Evolutionary conservation across 2,329 filamentous ascomycete species (phyloP), one percentile per base, ranked within the genome.

Genomic region (Hypomyces perniciosus): DNA sequence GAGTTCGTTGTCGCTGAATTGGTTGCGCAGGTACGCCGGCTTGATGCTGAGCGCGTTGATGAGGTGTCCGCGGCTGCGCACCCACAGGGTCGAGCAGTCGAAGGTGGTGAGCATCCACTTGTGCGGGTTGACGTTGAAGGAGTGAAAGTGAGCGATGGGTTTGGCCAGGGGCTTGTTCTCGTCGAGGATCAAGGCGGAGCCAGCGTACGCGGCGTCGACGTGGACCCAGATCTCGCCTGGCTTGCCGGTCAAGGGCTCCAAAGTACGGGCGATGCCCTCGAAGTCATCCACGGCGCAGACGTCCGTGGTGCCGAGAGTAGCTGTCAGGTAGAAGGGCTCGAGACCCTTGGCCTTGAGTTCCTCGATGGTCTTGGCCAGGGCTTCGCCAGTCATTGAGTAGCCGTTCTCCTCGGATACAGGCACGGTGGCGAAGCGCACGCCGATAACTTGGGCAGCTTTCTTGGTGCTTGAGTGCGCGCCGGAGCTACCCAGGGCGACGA

Each of bases 91-190:
- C 49, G 86, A 90, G 61, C 76, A 80, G 67, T 97, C 92, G 62
- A 96, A 96, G 69, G 95, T 96, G 51, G 90, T 90, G 13, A 96
- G 82, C 44, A 96, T 77, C 92, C 92, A 96, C 74, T 97, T 97
- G 77, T 96, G 91, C 80, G 96, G 87, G 74, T 96, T 97, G 74
- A 92, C 83, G 70, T 96, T 85, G 78, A 95, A 96, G 57, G 85
- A 90, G 73, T 96, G 88, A 65, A 95, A 90, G 26, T 75, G 71
- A 1, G 75, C 71, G 46, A 92, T 77, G 7, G 81, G 71, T 26
- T 73, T 63, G 1, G 84, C 76, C 45, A 90, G 76, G 58, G 85
- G 77, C 51, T 90, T 86, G 68, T 88, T 86, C 67, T 95, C 89
- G 3, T 90, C 86, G 26, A 87, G 84, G 4, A 96, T 73, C 4